Conservation (phyloP, 305 asterid genomes). For the Plantago coronopus region DNA sequence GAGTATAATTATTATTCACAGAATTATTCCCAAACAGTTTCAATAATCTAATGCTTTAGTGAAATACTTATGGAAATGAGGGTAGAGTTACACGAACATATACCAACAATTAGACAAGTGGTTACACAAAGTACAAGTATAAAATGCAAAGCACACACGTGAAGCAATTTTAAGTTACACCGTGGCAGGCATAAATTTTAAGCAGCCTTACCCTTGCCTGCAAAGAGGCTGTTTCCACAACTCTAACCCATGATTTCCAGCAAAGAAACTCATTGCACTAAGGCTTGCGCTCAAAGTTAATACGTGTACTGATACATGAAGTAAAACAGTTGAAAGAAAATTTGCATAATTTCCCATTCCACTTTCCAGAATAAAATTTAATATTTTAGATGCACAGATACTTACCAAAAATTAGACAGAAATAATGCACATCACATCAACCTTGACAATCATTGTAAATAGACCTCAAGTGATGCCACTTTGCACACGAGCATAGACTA, state of each 20-base stretch:
- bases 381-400: not conserved
- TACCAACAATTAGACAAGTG: not conserved
- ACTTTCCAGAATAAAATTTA: not conserved
- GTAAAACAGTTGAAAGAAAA: not conserved
- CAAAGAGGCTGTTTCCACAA: not conserved
- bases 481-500: too few species aligned
- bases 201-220: not conserved
- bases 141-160: not conserved
- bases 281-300: not conserved
- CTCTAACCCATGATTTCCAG: not conserved
- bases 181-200: not conserved
- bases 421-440: not conserved
- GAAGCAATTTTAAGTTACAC: not conserved
- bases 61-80: not conserved
- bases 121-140: not conserved
- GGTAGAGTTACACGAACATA: too few species aligned
- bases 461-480: too few species aligned
- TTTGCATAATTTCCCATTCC: not conserved
- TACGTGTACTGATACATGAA: slow-evolving; percentile 1
- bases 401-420: not conserved
- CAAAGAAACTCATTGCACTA: not conserved
- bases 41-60: not conserved
- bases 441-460: not conserved
- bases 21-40: too few species aligned
- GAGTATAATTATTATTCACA: too few species aligned